Conservation (phyloP, 345 rosid genomes). For the Geranium rotundifolium region DNA sequence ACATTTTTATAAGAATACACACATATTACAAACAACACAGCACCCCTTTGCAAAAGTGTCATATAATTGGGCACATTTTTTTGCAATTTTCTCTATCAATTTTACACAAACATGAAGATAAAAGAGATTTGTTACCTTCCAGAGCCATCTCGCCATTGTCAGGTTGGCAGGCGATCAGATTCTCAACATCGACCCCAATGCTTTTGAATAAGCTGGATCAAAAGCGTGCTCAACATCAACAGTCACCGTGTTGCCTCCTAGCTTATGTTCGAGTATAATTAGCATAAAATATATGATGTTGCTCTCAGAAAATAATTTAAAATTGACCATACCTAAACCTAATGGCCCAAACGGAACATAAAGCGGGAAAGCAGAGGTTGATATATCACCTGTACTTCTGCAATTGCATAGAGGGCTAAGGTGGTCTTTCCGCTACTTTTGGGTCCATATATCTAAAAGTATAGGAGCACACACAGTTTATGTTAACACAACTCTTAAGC, state of each 20-base stretch:
- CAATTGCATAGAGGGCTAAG: slow-evolving; percentile 93
- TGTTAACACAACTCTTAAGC: too few relatives aligned
- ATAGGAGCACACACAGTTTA: too few relatives aligned
- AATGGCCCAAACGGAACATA: slow-evolving; percentile 5
- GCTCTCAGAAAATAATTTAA: background rate
- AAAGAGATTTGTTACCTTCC: slow-evolving; percentile 50
- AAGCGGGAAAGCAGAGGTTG: slow-evolving; percentile 5
- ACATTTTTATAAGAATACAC: too few relatives aligned
- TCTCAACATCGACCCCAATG: slow-evolving; percentile 84
- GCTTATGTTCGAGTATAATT: slow-evolving; percentile 55
- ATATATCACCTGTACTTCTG: slow-evolving; percentile 82
- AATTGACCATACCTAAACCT: too few relatives aligned
- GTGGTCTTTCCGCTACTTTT: slow-evolving; percentile 97
- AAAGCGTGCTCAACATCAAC: slow-evolving; percentile 99
- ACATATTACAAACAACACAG: background rate
- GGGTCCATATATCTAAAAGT: slow-evolving; percentile 76
- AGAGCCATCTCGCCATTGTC: slow-evolving; percentile 93
- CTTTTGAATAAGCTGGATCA: slow-evolving; percentile 92
- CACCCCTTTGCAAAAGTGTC: too few relatives aligned
- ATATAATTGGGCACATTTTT: too few relatives aligned
- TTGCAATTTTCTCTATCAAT: too few relatives aligned
- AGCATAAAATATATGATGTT: slow-evolving; percentile 11
- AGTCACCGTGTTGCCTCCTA: slow-evolving; percentile 96
- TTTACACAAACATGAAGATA: too few relatives aligned
- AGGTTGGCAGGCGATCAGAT: slow-evolving; percentile 84